Percentiles rank a stretch among this genome's conserved stretches.
phyloP scores from a whole-genome alignment of 1,139 yeast genomes.

The Spathaspora sp. region DNA sequence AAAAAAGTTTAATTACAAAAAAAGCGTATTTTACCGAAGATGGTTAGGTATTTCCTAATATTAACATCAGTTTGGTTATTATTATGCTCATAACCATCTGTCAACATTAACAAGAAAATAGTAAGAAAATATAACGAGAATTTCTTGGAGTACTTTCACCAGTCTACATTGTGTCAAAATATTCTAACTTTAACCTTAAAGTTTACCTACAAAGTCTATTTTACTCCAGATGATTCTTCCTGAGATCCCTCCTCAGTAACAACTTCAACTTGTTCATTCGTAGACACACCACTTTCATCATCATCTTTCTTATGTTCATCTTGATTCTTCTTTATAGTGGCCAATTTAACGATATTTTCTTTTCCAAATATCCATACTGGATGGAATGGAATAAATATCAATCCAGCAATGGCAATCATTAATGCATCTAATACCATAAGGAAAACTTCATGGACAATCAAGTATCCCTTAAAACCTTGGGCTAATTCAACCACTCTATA shows the following conservation, averaged over 20 bases:
- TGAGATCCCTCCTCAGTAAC: not conserved
- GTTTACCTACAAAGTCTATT: not conserved
- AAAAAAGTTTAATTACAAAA: not conserved
- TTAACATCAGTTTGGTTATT: no score
- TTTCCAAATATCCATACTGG: slow-evolving; percentile 63
- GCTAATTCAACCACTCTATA: slow-evolving; percentile 80
- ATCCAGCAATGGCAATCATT: slow-evolving; percentile 53
- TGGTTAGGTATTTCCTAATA: no score
- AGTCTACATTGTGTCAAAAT: no score
- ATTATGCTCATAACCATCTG: no score
- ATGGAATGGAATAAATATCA: slow-evolving; percentile 54
- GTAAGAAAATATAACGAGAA: no score
- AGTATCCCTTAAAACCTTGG: slow-evolving; percentile 73
- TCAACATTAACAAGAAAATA: no score
- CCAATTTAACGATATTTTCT: slow-evolving; percentile 32
- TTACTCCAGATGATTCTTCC: not conserved
- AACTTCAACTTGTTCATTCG: not conserved
- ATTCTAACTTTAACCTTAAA: not conserved
- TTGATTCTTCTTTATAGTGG: slow-evolving; percentile 32
- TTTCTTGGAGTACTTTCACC: no score
- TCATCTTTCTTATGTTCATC: slow-evolving; percentile 19
- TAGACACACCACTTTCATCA: not conserved
- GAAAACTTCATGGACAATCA: slow-evolving; percentile 69
- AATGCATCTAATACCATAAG: slow-evolving; percentile 77
- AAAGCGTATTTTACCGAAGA: no score